phyloP scores from a whole-genome alignment of 1,284 basidiomycete genomes.

The Apiotrichum siamense region DNA sequence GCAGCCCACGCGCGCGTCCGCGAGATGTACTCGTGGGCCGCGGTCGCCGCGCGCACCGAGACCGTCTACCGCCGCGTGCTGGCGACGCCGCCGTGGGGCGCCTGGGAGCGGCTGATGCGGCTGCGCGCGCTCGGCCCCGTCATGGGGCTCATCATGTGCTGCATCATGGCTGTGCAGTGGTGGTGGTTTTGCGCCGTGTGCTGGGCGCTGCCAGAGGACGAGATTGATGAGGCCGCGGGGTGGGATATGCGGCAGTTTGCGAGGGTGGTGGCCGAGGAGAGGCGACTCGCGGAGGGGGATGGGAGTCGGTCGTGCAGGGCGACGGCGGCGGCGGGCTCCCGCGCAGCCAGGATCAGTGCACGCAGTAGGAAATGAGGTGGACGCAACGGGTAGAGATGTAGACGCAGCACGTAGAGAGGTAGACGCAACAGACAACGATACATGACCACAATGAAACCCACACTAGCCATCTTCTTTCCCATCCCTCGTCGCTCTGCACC shows the following conservation, averaged over 20 bases:
- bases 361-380: too few species aligned
- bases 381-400: too few species aligned
- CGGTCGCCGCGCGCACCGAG: conserved; percentile 76
- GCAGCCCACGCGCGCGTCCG: conserved; percentile 71
- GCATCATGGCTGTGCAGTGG: conserved; percentile 49
- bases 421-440: neutral
- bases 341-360: too few species aligned
- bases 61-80: conserved; percentile 70
- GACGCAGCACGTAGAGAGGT: too few species aligned
- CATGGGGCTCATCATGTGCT: conserved; percentile 49
- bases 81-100: conserved; percentile 55
- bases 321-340: too few species aligned
- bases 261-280: neutral
- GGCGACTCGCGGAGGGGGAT: too few species aligned
- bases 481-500: too few species aligned
- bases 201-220: conserved; percentile 31
- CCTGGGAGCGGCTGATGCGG: conserved; percentile 65
- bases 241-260: conserved; percentile 24
- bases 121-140: conserved; percentile 45
- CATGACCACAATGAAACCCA: neutral
- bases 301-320: too few species aligned
- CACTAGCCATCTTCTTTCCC: neutral
- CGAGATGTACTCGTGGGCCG: conserved; percentile 80
- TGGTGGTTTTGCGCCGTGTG: conserved; percentile 45
- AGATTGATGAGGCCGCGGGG: conserved; percentile 39